phyloP scores from a whole-genome alignment of 345 rosid genomes.

The Excoecaria agallocha region DNA sequence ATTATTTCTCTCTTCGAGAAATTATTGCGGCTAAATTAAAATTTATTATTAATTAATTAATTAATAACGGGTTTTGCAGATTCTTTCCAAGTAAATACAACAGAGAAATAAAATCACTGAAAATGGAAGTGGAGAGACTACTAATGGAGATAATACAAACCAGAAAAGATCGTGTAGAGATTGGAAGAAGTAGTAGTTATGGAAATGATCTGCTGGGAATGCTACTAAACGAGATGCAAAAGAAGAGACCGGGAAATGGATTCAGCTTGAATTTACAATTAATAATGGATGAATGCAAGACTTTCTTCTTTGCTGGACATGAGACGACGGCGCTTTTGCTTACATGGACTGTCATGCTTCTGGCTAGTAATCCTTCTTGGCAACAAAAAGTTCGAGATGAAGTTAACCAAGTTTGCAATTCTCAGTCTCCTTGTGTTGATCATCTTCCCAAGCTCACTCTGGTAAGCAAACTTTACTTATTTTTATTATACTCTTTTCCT shows the following conservation, averaged over 20 bases:
- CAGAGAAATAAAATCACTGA: slow-evolving; percentile 72
- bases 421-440: slow-evolving; percentile 54
- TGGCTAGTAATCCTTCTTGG: slow-evolving; percentile 82
- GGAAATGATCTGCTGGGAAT: slow-evolving; percentile 84
- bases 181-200: slow-evolving; percentile 70
- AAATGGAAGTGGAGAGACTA: slow-evolving; percentile 74
- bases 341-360: slow-evolving; percentile 91
- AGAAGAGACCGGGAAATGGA: slow-evolving; percentile 31
- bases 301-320: slow-evolving; percentile 95
- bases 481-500: background rate
- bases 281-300: slow-evolving; percentile 96
- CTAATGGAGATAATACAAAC: slow-evolving; percentile 81
- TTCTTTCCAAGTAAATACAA: slow-evolving; percentile 87
- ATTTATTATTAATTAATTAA: no score
- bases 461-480: slow-evolving; percentile 37
- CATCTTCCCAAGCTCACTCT: slow-evolving; percentile 67
- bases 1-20: no score
- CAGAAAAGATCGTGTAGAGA: slow-evolving; percentile 68
- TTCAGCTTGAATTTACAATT: slow-evolving; percentile 56
- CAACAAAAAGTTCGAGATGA: slow-evolving; percentile 73
- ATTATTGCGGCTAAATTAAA: no score
- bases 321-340: slow-evolving; percentile 87
- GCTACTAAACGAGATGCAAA: slow-evolving; percentile 70
- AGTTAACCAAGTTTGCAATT: slow-evolving; percentile 62
- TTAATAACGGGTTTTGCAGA: slow-evolving; percentile 31